Percentiles rank a stretch among this genome's conserved stretches.
phyloP scores from a whole-genome alignment of 495 filamentous ascomycete species.

The Amphirosellinia nigrospora region DNA sequence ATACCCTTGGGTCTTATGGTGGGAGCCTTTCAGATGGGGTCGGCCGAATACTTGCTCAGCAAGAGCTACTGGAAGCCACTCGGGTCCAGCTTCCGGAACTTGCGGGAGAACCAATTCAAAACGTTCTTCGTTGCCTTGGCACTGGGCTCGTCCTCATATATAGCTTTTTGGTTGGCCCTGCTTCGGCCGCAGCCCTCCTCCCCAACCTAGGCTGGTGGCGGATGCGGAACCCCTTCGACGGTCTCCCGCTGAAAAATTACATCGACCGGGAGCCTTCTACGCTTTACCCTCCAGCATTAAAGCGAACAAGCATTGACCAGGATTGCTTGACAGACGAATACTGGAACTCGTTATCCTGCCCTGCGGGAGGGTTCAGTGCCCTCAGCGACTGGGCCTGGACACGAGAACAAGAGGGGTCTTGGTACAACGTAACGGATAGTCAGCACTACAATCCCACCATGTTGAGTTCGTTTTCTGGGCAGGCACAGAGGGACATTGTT shows the following conservation, averaged over 20 bases:
- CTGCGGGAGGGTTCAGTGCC: background rate
- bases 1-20: slow-evolving; percentile 20
- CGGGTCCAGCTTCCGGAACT: background rate
- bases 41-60: slow-evolving; percentile 23
- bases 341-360: background rate
- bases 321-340: background rate
- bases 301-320: background rate
- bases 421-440: background rate
- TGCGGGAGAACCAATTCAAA: background rate
- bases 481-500: slow-evolving; percentile 14
- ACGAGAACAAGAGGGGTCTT: background rate
- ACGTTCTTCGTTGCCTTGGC: slow-evolving; percentile 13
- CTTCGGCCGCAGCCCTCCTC: slow-evolving; percentile 19
- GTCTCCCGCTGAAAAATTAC: background rate
- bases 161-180: slow-evolving; percentile 15
- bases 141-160: slow-evolving; percentile 2
- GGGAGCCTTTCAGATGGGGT: slow-evolving; percentile 24
- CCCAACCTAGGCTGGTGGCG: slow-evolving; percentile 16
- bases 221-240: slow-evolving; percentile 8
- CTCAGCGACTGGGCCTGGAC: slow-evolving; percentile 3
- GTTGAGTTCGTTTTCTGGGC: slow-evolving; percentile 10
- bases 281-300: background rate
- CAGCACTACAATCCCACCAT: slow-evolving; percentile 5
- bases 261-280: background rate
- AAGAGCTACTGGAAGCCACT: slow-evolving; percentile 9